Evolutionary conservation across 1,139 yeast species (phyloP), one percentile per base, ranked within the genome.

Genomic region (Pichia sp.): DNA sequence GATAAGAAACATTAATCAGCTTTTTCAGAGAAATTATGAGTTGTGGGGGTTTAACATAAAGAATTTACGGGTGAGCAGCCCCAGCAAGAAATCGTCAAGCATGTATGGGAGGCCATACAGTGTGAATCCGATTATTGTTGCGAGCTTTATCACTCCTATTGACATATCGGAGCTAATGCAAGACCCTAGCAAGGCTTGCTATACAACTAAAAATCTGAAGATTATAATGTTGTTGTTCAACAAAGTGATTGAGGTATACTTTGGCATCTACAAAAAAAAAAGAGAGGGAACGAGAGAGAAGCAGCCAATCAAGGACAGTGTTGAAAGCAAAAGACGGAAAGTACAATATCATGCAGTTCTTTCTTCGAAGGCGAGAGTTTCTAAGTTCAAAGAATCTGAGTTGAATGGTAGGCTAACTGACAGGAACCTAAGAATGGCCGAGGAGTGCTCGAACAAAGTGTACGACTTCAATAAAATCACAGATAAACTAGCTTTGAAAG

Each of bases 161-260:
- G 62, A 64, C 8, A 46, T 67, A 2, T 67, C 71, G 15, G 82
- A 79, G 51, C 53, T 76, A 13, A 53, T 75, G 2, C 81, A 78
- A 57, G 77, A 75, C 56, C 75, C 80, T 0, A 59, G 72, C 1
- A 79, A 79, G 46, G 41, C 40, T 1, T 61, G 62, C 53, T 29
- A 63, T 72, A 50, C 53, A 1, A 65, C 75, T 1, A 62, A 66
- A 23, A 64, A 70, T 44, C 59, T 71, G 47, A 59, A 62, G 6
- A 59, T 68, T 0, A 56, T 79, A 0, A 34, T 60, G 56, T 66
- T 70, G 2, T 65, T 79, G 58, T 55, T 78, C 1, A 40, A 62
- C 5, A 71, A 56, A 62, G 55, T 62, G 68, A 0, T 67, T 72
- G 50, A 59, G 54, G 5, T 66, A 65, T 29, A 76, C 72, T 61